Percentiles rank a stretch among this genome's conserved stretches.
These are phyloP conservation scores for Excoecaria agallocha DNA, from an alignment of 345 rosid species.

Conservation along the genomic window DNA sequence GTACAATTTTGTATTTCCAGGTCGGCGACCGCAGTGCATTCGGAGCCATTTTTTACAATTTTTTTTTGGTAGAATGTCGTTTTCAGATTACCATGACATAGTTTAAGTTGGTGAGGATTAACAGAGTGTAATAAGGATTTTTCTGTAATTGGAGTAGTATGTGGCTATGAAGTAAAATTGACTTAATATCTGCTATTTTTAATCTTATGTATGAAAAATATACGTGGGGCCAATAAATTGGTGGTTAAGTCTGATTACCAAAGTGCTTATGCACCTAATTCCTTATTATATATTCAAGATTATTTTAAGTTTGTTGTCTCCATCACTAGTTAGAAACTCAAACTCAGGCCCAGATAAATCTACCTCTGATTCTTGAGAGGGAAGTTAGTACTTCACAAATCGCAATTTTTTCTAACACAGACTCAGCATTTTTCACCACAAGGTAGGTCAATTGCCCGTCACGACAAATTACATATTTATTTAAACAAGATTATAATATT, in stretches of 20 bases:
- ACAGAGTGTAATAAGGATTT: background rate
- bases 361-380: background rate
- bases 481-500: too few species aligned
- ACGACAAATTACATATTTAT: too few species aligned
- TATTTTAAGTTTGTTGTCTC: background rate
- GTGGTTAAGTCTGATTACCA: background rate
- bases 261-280: background rate
- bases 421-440: too few species aligned
- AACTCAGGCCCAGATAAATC: background rate
- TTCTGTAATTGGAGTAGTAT: background rate
- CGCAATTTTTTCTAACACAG: too few species aligned
- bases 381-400: background rate
- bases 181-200: background rate
- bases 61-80: background rate
- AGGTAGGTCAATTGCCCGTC: too few species aligned
- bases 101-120: background rate
- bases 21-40: background rate
- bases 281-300: background rate
- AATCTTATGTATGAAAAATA: background rate
- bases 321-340: conserved; percentile 2
- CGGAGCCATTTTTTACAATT: background rate
- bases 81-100: background rate
- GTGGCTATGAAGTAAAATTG: background rate
- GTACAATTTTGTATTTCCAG: background rate
- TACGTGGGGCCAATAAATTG: background rate